Percentiles rank a stretch among this genome's conserved stretches.
These are phyloP conservation scores for Auriscalpium vulgare DNA, from an alignment of 768 basidiomycete species.

Conservation along the genomic window DNA sequence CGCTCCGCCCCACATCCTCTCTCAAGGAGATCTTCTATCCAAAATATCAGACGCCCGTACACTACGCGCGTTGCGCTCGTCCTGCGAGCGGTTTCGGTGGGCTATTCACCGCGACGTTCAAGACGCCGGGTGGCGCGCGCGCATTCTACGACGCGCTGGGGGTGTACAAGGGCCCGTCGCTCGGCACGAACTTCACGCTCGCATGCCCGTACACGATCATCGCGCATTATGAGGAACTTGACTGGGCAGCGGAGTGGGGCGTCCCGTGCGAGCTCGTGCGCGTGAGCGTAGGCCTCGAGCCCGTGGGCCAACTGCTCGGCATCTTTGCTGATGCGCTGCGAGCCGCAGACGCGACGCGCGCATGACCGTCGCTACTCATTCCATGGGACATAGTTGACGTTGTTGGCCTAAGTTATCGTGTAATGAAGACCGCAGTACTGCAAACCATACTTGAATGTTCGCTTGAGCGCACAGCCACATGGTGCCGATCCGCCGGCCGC, in stretches of 20 bases:
- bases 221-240: constrained; percentile 83
- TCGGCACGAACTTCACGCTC: constrained; percentile 94
- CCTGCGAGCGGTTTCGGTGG: constrained; percentile 52
- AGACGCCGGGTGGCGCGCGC: constrained; percentile 50
- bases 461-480: too few species aligned
- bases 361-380: background rate
- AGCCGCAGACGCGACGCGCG: constrained; percentile 48
- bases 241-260: constrained; percentile 87
- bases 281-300: constrained; percentile 86
- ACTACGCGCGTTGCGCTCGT: constrained; percentile 54
- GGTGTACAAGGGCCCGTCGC: constrained; percentile 84
- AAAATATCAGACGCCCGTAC: constrained; percentile 61
- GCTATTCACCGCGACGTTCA: constrained; percentile 83
- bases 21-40: constrained; percentile 88
- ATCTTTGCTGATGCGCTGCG: constrained; percentile 59
- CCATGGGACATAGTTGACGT: too few species aligned
- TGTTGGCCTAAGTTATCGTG: too few species aligned
- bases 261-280: constrained; percentile 81
- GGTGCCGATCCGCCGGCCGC: too few species aligned
- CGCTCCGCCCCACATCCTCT: constrained; percentile 24
- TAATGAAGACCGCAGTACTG: too few species aligned
- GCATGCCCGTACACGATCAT: constrained; percentile 91
- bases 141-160: constrained; percentile 82
- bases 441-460: too few species aligned
- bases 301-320: constrained; percentile 42